A percentile compares a stretch with the other conserved stretches of the same genome.
These are phyloP conservation scores for Hypsizygus ulmarius DNA, from an alignment of 1,284 basidiomycete genomes.

Conservation along the genomic window DNA sequence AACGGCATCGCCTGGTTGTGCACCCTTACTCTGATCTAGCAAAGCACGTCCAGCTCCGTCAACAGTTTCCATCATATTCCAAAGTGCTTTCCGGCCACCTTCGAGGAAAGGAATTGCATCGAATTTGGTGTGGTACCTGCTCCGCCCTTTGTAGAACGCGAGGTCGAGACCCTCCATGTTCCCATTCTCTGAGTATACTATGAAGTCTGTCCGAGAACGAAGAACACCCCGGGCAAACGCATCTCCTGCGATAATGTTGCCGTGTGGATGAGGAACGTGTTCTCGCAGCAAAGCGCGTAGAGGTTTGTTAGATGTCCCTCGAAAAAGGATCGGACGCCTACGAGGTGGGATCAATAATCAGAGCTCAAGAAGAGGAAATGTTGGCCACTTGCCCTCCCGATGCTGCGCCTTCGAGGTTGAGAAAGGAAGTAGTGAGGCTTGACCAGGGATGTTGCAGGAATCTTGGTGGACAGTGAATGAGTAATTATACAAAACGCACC, in stretches of 20 bases:
- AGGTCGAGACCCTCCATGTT: conserved; percentile 68
- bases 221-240: conserved; percentile 60
- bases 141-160: conserved; percentile 69
- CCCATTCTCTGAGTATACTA: conserved; percentile 48
- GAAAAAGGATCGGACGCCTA: conserved; percentile 67
- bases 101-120: conserved; percentile 57
- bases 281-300: conserved; percentile 46
- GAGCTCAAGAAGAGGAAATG: not conserved
- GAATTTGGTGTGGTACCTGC: conserved; percentile 68
- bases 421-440: conserved; percentile 58
- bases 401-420: conserved; percentile 81
- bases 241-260: conserved; percentile 63
- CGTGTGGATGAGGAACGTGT: conserved; percentile 61
- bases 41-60: conserved; percentile 53
- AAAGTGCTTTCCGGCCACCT: conserved; percentile 55
- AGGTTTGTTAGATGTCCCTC: conserved; percentile 54
- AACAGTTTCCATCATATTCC: conserved; percentile 72
- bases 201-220: conserved; percentile 67
- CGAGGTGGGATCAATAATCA: conserved; percentile 1
- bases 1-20: conserved; percentile 38
- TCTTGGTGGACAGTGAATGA: conserved; percentile 29
- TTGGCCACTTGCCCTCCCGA: conserved; percentile 59
- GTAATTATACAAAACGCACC: not conserved
- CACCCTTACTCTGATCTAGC: conserved; percentile 32
- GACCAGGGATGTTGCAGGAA: conserved; percentile 75